Base-by-base conservation (phyloP, 1,284 basidiomycete species). In the Fistulina hepatica region DNA sequence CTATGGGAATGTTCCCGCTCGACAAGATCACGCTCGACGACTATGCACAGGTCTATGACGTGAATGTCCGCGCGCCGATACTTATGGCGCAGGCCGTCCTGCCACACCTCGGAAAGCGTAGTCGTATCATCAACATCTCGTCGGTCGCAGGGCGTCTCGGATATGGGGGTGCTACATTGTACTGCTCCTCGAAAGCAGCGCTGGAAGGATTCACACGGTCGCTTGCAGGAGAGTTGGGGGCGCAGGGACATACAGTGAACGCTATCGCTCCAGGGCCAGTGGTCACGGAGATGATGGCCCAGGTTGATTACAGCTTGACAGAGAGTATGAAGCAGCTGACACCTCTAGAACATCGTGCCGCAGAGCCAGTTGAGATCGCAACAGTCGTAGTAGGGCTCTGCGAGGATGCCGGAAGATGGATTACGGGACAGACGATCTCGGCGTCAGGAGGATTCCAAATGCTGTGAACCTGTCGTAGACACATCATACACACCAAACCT, bases 121-220 rank as follows among this genome's bases (percentile, higher is more conserved):
- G 11, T 6, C 28, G 28, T 19, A 31, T 31, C 28, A 31, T 31
- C 28, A 31, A 31, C 28, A 31, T 31, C 28, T 31, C 28, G 13
- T 31, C 28, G 15, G 19, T 13, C 13, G 13, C 15, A 13, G 28
- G 15, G 28, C 15, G 28, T 13, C 3, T 13, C 13, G 28, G 28
- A 8, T 11, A n/a, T 8, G 4, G 10, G 3, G 28, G 28, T 3
- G 15, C 15, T 13, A 31, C 10, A 8, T 4, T 31, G 13, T 31
- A 31, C 10, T 13, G 13, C 10, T 13, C 28, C 15, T 16, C 15
- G 15, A 31, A 31, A 19, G 28, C 10, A 8, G 28, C 28, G 28
- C 9, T 31, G 9, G 28, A 31, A 19, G 13, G 28, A 13, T 31
- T 31, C 28, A 31, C 28, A 15, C 9, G 28, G 11, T 10, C 13